These are phyloP conservation scores for Croton setiger DNA, from an alignment of 441 rosid genomes.

Conservation along the genomic window DNA sequence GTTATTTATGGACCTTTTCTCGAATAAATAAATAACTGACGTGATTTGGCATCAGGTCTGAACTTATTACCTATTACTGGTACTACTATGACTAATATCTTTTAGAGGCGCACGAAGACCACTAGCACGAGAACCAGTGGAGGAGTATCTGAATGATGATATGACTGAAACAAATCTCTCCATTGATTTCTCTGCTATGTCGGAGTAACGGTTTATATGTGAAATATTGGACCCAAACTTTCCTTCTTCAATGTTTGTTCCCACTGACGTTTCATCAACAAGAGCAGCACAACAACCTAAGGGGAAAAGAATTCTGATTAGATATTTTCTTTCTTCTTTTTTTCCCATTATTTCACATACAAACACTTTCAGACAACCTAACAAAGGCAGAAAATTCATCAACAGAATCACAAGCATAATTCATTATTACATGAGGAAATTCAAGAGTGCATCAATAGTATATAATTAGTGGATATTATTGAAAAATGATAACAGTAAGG, in stretches of 20 bases:
- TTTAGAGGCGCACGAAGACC: slow-evolving; percentile 88
- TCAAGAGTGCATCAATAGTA: not conserved
- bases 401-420: not conserved
- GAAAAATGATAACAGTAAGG: not conserved
- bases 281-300: slow-evolving; percentile 19
- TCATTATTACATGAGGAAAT: not conserved
- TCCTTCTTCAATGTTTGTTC: slow-evolving; percentile 24
- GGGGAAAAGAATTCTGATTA: slow-evolving; percentile 1
- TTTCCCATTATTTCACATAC: not conserved
- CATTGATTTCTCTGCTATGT: slow-evolving; percentile 81
- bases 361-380: not conserved
- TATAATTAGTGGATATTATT: not conserved
- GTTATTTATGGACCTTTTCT: slow-evolving; percentile 8
- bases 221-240: slow-evolving; percentile 81
- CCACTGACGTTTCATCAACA: slow-evolving; percentile 25
- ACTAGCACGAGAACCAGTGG: slow-evolving; percentile 82
- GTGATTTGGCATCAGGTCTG: not conserved
- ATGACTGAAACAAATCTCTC: slow-evolving; percentile 66
- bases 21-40: not conserved
- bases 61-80: slow-evolving; percentile 39
- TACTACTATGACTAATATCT: slow-evolving; percentile 29
- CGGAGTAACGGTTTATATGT: slow-evolving; percentile 58
- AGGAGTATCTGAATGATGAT: slow-evolving; percentile 53
- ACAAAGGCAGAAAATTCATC: slow-evolving; percentile 4
- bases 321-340: not conserved